A percentile compares a stretch with the other conserved stretches of the same genome.
phyloP scores from a whole-genome alignment of 352 stramenopile species.

The Phytopythium mirpurense region DNA sequence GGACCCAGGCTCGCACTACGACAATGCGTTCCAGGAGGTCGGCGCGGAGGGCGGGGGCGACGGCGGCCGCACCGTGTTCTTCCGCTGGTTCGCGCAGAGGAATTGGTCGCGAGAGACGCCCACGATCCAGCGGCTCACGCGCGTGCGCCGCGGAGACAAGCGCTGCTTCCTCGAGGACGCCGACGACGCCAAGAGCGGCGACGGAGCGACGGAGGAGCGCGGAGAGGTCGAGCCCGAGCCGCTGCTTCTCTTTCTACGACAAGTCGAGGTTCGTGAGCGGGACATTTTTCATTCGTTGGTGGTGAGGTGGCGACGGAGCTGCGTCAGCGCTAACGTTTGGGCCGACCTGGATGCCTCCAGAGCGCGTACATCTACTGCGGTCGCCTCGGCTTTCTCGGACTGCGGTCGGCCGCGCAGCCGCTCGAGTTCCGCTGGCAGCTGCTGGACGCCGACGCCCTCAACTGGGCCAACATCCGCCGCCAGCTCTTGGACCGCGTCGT shows the following conservation, averaged over 20 bases:
- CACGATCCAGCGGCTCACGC: slow-evolving; percentile 24
- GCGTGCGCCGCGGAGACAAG: slow-evolving; percentile 21
- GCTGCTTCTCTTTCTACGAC: slow-evolving; percentile 48
- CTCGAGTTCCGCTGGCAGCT: slow-evolving; percentile 70
- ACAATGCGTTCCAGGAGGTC: slow-evolving; percentile 39
- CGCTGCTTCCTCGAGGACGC: slow-evolving; percentile 25
- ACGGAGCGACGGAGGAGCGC: neutral
- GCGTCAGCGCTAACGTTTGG: neutral
- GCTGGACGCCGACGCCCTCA: slow-evolving; percentile 28
- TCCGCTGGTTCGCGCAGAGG: slow-evolving; percentile 51
- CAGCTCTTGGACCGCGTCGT: neutral
- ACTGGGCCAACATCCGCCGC: slow-evolving; percentile 10
- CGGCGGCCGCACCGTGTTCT: slow-evolving; percentile 23
- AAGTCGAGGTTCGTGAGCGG: slow-evolving; percentile 24
- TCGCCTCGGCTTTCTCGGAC: slow-evolving; percentile 44
- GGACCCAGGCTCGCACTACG: slow-evolving; percentile 22
- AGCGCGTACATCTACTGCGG: slow-evolving; percentile 69
- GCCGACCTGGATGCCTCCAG: neutral
- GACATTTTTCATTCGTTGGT: neutral
- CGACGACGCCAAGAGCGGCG: slow-evolving; percentile 11
- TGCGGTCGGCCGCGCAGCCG: slow-evolving; percentile 18
- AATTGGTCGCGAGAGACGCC: slow-evolving; percentile 22
- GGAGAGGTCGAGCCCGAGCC: slow-evolving; percentile 9
- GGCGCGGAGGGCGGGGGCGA: slow-evolving; percentile 2
- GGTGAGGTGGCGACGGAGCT: neutral